Base-by-base conservation (phyloP, 495 filamentous ascomycete genomes). In the Cenococcum geophilum region DNA sequence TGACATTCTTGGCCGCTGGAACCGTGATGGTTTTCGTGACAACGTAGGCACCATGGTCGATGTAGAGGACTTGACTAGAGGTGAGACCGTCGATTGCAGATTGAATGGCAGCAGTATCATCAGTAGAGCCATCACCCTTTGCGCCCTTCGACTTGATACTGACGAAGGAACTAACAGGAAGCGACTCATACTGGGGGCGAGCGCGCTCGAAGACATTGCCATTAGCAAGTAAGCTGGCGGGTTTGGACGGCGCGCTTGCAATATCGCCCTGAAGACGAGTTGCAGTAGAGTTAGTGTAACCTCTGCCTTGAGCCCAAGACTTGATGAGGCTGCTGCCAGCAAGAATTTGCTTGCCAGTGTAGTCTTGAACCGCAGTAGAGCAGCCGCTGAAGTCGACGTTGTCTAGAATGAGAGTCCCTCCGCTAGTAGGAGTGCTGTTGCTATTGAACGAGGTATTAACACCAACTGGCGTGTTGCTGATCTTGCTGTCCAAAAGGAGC, bases 311-410 rank as follows among this genome's bases (percentile, higher is more conserved):
- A 49, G 73, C 81, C 77, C 80, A 86, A 0, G 75, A 51, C 8
- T 70, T 75, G 0, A 80, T 74, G 14, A 82, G 82, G 23, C 73
- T 72, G 16, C 78, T 77, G 12, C 86, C 86, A 8, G 75, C 77
- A 16, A 91, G 82, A 14, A 85, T 62, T 1, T 79, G 79, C 14
- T 71, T 65, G 60, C 70, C 77, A 65, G 47, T 71, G 10, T 78
- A 70, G 16, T 79, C 79, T 64, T 86, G 72, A 25, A 92, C 79
- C 0, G 83, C 86, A 20, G 81, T 75, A 4, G 78, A 76, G 5
- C 83, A 82, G 62, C 86, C 83, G 55, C 72, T 74, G 58, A 93
- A 77, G 18, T 70, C 72, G 25, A 91, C 78, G 65, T 95, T 95
- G 71, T 91, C 87, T 21, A 86, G 54, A 60, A 83, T 76, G 35